Evolutionary conservation across 2,329 filamentous ascomycete species (phyloP).

Genomic region (Trichoderma sp.): DNA sequence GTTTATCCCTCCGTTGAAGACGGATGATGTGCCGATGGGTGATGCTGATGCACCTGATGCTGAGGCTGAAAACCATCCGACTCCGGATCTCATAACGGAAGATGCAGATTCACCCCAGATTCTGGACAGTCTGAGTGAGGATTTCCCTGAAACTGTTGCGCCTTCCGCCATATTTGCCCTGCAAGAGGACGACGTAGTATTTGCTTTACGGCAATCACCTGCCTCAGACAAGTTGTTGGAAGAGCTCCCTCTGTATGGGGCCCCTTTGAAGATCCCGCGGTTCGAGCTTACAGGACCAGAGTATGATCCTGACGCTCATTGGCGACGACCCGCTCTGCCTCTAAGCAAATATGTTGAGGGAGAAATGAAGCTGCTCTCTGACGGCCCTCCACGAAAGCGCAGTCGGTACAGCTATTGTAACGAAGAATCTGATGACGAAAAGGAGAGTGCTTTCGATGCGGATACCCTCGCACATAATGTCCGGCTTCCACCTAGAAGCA

Average conservation of each 20-base stretch:
- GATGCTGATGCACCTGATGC: slow-evolving; percentile 39
- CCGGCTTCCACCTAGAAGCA: slow-evolving; percentile 66
- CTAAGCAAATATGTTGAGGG: slow-evolving; percentile 86
- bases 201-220: slow-evolving; percentile 72
- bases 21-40: slow-evolving; percentile 38
- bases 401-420: slow-evolving; percentile 82
- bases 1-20: slow-evolving; percentile 45
- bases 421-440: slow-evolving; percentile 67
- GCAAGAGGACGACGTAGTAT: slow-evolving; percentile 79
- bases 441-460: slow-evolving; percentile 57
- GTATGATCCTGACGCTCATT: slow-evolving; percentile 67
- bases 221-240: slow-evolving; percentile 75
- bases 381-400: slow-evolving; percentile 69
- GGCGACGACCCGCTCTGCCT: slow-evolving; percentile 76
- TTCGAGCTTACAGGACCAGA: slow-evolving; percentile 60
- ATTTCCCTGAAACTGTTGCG: slow-evolving; percentile 54
- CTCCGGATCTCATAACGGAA: slow-evolving; percentile 68
- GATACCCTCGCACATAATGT: slow-evolving; percentile 50
- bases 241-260: slow-evolving; percentile 78
- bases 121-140: slow-evolving; percentile 42
- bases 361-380: slow-evolving; percentile 69
- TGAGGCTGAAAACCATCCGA: slow-evolving; percentile 51
- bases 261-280: slow-evolving; percentile 60
- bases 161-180: slow-evolving; percentile 82
- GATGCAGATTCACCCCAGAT: slow-evolving; percentile 60